These are phyloP conservation scores for Trypanosoma congolense DNA, from an alignment of 208 protist species.

Conservation along the genomic window DNA sequence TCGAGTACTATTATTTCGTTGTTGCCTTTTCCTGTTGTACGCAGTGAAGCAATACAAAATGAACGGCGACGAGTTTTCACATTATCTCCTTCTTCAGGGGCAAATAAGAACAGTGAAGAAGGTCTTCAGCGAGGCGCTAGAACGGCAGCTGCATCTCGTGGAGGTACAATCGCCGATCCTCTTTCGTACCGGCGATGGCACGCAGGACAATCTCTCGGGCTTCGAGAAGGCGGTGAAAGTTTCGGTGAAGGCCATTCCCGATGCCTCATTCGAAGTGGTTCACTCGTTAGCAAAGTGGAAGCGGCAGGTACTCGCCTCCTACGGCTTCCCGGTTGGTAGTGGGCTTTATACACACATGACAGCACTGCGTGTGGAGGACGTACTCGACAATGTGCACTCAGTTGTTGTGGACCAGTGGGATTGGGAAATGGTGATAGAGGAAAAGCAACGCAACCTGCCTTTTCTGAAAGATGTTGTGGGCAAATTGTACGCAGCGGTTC, in stretches of 20 bases:
- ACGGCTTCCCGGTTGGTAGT: slow-evolving; percentile 67
- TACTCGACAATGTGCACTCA: slow-evolving; percentile 85
- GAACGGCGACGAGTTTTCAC: slow-evolving; percentile 30
- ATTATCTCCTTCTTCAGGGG: slow-evolving; percentile 57
- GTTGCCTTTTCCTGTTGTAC: slow-evolving; percentile 12
- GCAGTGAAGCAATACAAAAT: slow-evolving; percentile 7
- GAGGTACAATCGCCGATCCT: slow-evolving; percentile 82
- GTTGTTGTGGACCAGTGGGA: slow-evolving; percentile 92
- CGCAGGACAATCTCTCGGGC: slow-evolving; percentile 88
- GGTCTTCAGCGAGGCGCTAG: slow-evolving; percentile 64
- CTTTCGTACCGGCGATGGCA: slow-evolving; percentile 69
- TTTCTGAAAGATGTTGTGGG: slow-evolving; percentile 67
- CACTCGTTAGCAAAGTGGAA: slow-evolving; percentile 94
- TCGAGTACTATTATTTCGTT: not conserved
- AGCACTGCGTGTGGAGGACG: slow-evolving; percentile 83
- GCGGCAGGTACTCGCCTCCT: slow-evolving; percentile 71
- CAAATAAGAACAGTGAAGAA: slow-evolving; percentile 70
- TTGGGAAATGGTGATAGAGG: slow-evolving; percentile 83
- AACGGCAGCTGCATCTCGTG: slow-evolving; percentile 62
- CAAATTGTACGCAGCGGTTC: slow-evolving; percentile 67
- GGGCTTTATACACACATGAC: slow-evolving; percentile 86
- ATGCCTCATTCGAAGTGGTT: slow-evolving; percentile 77
- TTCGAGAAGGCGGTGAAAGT: slow-evolving; percentile 86
- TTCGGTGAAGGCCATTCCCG: slow-evolving; percentile 71
- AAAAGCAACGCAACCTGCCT: slow-evolving; percentile 51